A percentile compares a stretch with the other conserved stretches of the same genome.
Evolutionary conservation across 2,329 filamentous ascomycete species (phyloP).

Genomic region (Rhynchosporium secalis): DNA sequence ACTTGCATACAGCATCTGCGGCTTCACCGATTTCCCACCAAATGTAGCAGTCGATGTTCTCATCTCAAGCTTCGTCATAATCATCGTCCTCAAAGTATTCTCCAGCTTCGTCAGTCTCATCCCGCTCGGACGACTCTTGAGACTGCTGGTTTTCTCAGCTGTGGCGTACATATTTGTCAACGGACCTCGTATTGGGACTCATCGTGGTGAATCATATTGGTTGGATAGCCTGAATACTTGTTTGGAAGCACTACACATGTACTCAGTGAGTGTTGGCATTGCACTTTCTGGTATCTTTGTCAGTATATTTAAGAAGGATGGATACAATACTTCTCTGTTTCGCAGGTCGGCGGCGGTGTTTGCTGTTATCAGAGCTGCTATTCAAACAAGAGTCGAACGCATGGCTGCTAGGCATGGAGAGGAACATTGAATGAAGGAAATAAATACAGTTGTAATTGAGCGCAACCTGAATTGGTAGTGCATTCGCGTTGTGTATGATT

Average conservation of each 20-base stretch:
- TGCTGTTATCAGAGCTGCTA: background rate
- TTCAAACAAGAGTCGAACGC: background rate
- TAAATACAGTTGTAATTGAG: too few species aligned
- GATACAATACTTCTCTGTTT: background rate
- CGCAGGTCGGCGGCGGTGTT: background rate
- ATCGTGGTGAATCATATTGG: background rate
- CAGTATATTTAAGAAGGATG: background rate
- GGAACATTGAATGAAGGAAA: too few species aligned
- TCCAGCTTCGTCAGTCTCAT: background rate
- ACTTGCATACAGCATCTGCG: background rate
- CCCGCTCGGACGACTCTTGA: background rate
- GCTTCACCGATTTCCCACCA: background rate
- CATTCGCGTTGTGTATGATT: too few species aligned
- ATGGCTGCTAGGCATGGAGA: too few species aligned
- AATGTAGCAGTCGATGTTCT: conserved; percentile 2
- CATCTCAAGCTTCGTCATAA: background rate
- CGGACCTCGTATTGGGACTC: background rate
- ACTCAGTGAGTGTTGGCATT: background rate
- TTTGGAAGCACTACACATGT: background rate
- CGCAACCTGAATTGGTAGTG: too few species aligned
- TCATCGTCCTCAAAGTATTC: background rate
- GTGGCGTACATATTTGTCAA: background rate
- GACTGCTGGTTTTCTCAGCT: background rate
- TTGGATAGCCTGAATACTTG: background rate
- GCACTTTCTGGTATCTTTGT: conserved; percentile 2